These are phyloP conservation scores for Hondaea fermentalgiana DNA, from an alignment of 108 stramenopile species.

Conservation along the genomic window DNA sequence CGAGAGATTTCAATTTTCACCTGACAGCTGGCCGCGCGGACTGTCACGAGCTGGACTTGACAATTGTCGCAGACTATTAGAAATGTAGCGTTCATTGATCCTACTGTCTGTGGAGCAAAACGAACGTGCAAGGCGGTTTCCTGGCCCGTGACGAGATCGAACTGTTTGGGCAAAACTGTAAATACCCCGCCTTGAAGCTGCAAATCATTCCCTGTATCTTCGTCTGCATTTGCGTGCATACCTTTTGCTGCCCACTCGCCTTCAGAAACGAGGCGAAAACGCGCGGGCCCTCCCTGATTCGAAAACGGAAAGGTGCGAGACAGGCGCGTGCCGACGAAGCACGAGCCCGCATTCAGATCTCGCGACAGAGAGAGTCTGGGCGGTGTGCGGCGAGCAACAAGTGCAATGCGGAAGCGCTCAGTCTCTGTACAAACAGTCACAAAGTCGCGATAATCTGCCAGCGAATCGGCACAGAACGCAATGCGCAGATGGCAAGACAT, in stretches of 20 bases:
- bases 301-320: background rate
- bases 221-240: background rate
- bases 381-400: background rate
- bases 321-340: background rate
- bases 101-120: background rate
- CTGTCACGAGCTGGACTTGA: background rate
- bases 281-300: background rate
- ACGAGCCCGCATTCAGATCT: background rate
- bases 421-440: background rate
- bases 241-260: background rate
- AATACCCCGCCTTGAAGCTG: background rate
- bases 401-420: background rate
- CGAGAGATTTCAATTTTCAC: background rate
- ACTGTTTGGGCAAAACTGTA: background rate
- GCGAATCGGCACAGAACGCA: background rate
- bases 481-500: background rate
- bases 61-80: background rate
- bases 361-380: background rate
- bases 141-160: background rate
- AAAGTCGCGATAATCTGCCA: background rate
- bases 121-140: background rate
- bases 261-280: background rate
- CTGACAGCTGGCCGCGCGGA: background rate
- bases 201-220: background rate
- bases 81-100: background rate